Percentiles rank a stretch among this genome's conserved stretches.
Conservation (phyloP, 805 yeast genomes). For the Metschnikowia continentalis region DNA sequence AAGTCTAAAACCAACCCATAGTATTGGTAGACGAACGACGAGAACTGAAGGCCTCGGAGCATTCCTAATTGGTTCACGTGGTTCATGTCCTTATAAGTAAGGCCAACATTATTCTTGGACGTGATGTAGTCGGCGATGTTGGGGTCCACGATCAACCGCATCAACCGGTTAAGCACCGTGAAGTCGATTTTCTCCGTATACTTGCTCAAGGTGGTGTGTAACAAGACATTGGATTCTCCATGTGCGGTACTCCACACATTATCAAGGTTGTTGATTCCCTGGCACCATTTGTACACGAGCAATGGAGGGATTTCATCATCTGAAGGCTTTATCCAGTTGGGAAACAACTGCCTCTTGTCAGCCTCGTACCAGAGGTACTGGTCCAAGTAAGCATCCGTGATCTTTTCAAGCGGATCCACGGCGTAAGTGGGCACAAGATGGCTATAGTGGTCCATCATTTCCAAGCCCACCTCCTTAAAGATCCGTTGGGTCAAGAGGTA, state of each 20-base stretch:
- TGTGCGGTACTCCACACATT: conserved; percentile 73
- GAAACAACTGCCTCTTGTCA: conserved; percentile 80
- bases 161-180: conserved; percentile 74
- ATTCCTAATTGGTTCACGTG: conserved; percentile 88
- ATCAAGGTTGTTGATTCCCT: conserved; percentile 75
- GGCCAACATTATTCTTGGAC: conserved; percentile 77
- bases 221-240: conserved; percentile 78
- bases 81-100: conserved; percentile 91
- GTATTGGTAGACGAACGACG: conserved; percentile 85
- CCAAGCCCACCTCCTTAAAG: conserved; percentile 81
- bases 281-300: conserved; percentile 89
- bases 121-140: conserved; percentile 93
- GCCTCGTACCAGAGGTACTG: conserved; percentile 97
- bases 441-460: conserved; percentile 88
- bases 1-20: conserved; percentile 85
- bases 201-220: conserved; percentile 70
- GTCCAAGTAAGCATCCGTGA: conserved; percentile 92
- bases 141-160: conserved; percentile 80
- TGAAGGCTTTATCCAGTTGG: conserved; percentile 94
- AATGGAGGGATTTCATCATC: conserved; percentile 93
- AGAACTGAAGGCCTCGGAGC: conserved; percentile 82
- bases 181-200: conserved; percentile 84
- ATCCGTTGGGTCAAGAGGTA: conserved; percentile 82
- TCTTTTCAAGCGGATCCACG: conserved; percentile 88
- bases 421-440: conserved; percentile 81